These are phyloP conservation scores for Fusarium pseudocircinatum DNA, from an alignment of 2,329 filamentous ascomycete genomes.

Conservation along the genomic window DNA sequence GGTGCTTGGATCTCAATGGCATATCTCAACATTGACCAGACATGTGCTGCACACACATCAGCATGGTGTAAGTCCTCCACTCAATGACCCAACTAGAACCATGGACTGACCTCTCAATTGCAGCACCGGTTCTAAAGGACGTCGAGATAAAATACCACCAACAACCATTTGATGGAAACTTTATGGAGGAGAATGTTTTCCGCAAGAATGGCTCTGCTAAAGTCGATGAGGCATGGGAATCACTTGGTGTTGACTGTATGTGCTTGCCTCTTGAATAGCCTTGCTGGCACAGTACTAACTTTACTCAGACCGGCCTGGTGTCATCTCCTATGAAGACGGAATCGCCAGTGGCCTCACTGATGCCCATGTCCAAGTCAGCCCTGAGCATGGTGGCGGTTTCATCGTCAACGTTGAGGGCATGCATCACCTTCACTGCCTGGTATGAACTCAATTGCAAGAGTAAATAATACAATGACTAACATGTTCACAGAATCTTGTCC, in stretches of 20 bases:
- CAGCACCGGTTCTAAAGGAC: constrained; percentile 49
- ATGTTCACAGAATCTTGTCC: constrained; percentile 60
- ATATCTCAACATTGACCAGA: constrained; percentile 36
- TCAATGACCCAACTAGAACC: fast-evolving
- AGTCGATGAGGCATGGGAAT: constrained; percentile 66
- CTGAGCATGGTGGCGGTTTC: constrained; percentile 67
- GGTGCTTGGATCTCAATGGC: constrained; percentile 38
- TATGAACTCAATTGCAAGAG: constrained; percentile 33
- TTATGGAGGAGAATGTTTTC: constrained; percentile 64
- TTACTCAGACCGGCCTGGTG: constrained; percentile 53
- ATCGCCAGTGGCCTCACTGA: constrained; percentile 59
- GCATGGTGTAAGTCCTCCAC: constrained; percentile 48
- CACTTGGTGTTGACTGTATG: constrained; percentile 57
- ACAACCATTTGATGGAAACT: constrained; percentile 64
- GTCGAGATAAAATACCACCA: constrained; percentile 46
- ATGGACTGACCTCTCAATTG: background rate
- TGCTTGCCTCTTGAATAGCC: background rate
- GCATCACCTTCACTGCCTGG: constrained; percentile 68
- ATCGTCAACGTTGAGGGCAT: constrained; percentile 66
- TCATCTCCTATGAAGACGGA: constrained; percentile 61
- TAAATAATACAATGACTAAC: background rate
- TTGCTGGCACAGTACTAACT: background rate
- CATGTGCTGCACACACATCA: constrained; percentile 46
- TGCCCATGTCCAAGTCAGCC: constrained; percentile 64
- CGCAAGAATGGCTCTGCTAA: constrained; percentile 59